phyloP scores from a whole-genome alignment of 1,139 yeast genomes.

The Taphrina confusa region DNA sequence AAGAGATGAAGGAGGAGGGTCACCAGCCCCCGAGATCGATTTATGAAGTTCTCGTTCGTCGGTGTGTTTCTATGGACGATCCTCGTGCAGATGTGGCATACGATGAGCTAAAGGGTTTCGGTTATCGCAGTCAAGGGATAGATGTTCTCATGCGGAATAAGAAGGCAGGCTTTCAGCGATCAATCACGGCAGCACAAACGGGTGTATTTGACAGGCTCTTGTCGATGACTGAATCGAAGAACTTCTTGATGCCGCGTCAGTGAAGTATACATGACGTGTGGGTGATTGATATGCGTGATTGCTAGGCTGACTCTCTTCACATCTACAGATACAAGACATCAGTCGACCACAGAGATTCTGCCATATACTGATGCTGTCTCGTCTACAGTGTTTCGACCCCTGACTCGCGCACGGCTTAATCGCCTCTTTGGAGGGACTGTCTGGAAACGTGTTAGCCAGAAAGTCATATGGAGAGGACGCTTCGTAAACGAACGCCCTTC shows the following conservation, averaged over 20 bases:
- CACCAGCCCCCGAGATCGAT: constrained; percentile 13
- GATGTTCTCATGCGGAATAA: neutral
- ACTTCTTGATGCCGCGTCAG: no score
- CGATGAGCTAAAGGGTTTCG: constrained; percentile 32
- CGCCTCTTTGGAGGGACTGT: constrained; percentile 21
- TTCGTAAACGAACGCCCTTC: neutral
- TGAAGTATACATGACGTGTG: no score
- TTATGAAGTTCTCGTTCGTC: constrained; percentile 14
- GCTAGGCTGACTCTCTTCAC: no score
- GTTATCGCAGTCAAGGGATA: constrained; percentile 4
- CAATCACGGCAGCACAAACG: neutral
- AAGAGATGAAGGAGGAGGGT: constrained; percentile 34
- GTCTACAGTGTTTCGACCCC: no score
- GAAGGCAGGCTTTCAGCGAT: neutral
- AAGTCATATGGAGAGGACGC: no score
- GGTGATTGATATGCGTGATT: no score
- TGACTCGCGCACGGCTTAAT: no score
- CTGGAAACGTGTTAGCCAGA: neutral
- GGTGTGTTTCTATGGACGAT: constrained; percentile 18
- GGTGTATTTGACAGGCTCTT: constrained; percentile 1
- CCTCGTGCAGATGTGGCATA: constrained; percentile 23
- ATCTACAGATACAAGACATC: no score
- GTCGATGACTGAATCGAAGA: no score
- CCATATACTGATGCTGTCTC: no score
- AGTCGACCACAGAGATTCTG: no score